Evolutionary conservation across 768 basidiomycete genomes (phyloP).

Genomic region (Favolaschia claudopus): DNA sequence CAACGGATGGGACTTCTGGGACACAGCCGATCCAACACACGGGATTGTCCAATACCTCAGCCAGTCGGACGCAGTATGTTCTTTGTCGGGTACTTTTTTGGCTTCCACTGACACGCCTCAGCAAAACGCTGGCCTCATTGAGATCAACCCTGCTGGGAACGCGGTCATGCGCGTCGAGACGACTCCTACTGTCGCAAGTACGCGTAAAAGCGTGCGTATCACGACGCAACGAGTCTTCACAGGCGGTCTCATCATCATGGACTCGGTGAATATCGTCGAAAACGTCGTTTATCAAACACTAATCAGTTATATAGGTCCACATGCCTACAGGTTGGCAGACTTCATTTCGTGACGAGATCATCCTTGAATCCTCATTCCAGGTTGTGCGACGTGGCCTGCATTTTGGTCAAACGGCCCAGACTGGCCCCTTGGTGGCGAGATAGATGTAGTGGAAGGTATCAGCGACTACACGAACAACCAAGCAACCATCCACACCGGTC

Average conservation of each 20-base stretch:
- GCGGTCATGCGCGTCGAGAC: conserved; percentile 92
- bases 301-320: too few species aligned
- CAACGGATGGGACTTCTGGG: conserved; percentile 81
- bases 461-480: conserved; percentile 83
- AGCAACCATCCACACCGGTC: conserved; percentile 79
- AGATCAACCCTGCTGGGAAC: conserved; percentile 74
- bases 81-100: conserved; percentile 2
- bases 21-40: conserved; percentile 75
- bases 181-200: conserved; percentile 71
- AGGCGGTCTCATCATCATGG: conserved; percentile 66
- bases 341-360: too few species aligned
- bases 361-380: conserved; percentile 21
- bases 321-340: too few species aligned
- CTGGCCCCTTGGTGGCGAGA: conserved; percentile 72
- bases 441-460: conserved; percentile 64
- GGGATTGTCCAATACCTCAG: conserved; percentile 73
- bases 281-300: too few species aligned
- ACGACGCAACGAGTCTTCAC: conserved; percentile 62
- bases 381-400: neutral
- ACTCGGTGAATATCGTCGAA: conserved; percentile 73
- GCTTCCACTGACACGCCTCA: conserved; percentile 34
- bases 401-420: conserved; percentile 54
- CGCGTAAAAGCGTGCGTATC: conserved; percentile 82
- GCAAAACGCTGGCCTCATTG: conserved; percentile 65
- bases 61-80: conserved; percentile 62